Conservation (phyloP, 176 grass and related monocot species). For the Musa schizocarpa region DNA sequence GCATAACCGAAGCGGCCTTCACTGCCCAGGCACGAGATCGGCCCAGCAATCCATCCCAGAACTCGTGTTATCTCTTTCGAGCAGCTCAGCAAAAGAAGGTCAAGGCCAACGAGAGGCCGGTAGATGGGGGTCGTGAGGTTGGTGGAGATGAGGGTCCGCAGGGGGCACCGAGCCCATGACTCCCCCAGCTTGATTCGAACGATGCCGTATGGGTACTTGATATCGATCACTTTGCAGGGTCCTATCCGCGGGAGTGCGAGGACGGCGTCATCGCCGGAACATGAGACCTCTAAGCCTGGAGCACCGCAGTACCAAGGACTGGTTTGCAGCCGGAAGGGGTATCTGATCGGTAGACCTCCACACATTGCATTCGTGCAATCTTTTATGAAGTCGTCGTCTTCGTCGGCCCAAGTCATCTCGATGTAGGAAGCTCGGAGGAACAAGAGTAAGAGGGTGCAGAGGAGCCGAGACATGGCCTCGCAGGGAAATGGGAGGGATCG, state of each 20-base stretch:
- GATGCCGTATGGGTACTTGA: neutral
- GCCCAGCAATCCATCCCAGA: neutral
- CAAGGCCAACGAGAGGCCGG: fast-evolving
- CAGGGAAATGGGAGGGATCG: neutral
- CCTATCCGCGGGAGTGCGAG: conserved; percentile 6
- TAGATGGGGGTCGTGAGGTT: conserved; percentile 8
- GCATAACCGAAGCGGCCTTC: conserved; percentile 13
- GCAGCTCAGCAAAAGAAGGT: neutral
- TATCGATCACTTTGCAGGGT: conserved; percentile 3
- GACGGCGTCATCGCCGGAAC: conserved; percentile 16
- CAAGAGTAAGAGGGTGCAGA: neutral
- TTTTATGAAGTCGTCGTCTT: conserved; percentile 19
- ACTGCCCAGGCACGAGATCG: conserved; percentile 20
- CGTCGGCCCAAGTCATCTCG: neutral
- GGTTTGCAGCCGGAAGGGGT: conserved; percentile 20
- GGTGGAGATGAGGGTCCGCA: conserved; percentile 7
- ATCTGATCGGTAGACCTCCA: conserved; percentile 23
- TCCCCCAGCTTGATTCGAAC: conserved; percentile 10
- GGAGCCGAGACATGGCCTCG: neutral
- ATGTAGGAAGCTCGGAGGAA: neutral
- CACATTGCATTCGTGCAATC: conserved; percentile 6
- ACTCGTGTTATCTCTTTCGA: neutral
- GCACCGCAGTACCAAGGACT: conserved; percentile 19
- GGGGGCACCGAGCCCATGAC: conserved; percentile 1
- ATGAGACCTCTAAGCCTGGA: conserved; percentile 15